Base-by-base conservation (phyloP, 441 rosid species). In the Populus hybrid region DNA sequence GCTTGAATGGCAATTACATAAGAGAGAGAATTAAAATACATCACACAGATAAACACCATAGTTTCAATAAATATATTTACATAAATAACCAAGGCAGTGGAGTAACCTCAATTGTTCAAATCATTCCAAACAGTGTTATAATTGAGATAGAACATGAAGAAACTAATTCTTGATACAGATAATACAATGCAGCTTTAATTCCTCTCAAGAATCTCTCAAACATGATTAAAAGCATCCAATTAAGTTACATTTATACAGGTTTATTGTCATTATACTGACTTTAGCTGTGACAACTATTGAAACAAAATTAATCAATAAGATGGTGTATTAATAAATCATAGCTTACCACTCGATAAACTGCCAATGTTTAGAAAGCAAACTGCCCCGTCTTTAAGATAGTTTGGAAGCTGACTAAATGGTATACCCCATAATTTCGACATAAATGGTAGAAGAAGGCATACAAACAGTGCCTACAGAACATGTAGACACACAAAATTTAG, bases 341-440 rank as follows among this genome's bases (percentile, higher is more conserved):
- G 67, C 92, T 86, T 80, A 94, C 98, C 95, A 61, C 83, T 83
- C 42, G 93, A 86, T 80, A 82, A 75, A 76, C 85, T 68, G 75
- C 97, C 89, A 18, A 89, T 74, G 87, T 95, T 95, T 76, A 95
- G 84, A 87, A 95, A 93, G 87, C 98, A 95, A 83, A 90, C 97
- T 28, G 92, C 93, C 21, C 95, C 98, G 67, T 88, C 98, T 90
- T 82, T 90, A 50, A 95, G 88, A 85, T 95, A 95, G 86, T 73
- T 89, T 6, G 97, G 95, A 79, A 95, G 92, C 83, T 91, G 97
- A 76, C 84, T 78, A 80, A 95, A 95, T 16, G 98, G 98, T 74
- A 95, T 80, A 16, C 97, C 98, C 98, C 98, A 93, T 78, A 95
- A 84, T 84, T 93, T 95, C n/a, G 98, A 95, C 85, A 95, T 81